Evolutionary conservation across 2,329 filamentous ascomycete genomes (phyloP).

Genomic region (Rhytidhysteron rufulum): DNA sequence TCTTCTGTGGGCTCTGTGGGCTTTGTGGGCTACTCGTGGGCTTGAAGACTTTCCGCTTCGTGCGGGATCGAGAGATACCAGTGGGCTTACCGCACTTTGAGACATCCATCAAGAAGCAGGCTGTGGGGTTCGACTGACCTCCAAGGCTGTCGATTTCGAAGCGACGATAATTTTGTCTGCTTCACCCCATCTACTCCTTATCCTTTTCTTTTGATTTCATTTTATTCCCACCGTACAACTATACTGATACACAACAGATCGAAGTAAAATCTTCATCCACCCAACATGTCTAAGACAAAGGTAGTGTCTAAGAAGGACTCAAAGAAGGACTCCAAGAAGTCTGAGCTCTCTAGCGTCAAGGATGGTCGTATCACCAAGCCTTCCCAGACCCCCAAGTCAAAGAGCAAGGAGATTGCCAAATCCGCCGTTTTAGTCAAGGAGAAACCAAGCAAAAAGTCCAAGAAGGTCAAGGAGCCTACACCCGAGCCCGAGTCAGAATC

Average conservation of each 20-base stretch:
- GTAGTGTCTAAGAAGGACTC: slow-evolving; percentile 20
- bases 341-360: slow-evolving; percentile 56
- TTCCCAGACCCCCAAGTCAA: slow-evolving; percentile 60
- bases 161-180: not conserved
- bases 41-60: slow-evolving; percentile 39
- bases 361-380: slow-evolving; percentile 65
- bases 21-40: slow-evolving; percentile 41
- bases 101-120: slow-evolving; percentile 34
- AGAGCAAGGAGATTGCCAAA: slow-evolving; percentile 66
- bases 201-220: slow-evolving; percentile 5
- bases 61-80: slow-evolving; percentile 38
- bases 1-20: slow-evolving; percentile 41
- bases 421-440: slow-evolving; percentile 18
- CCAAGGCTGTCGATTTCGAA: slow-evolving; percentile 18
- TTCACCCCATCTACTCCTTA: slow-evolving; percentile 2
- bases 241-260: slow-evolving; percentile 31
- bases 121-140: slow-evolving; percentile 20
- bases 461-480: slow-evolving; percentile 48
- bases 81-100: slow-evolving; percentile 42
- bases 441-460: slow-evolving; percentile 44
- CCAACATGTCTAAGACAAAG: slow-evolving; percentile 30
- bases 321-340: slow-evolving; percentile 60
- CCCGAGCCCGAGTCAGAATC: slow-evolving; percentile 44
- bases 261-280: slow-evolving; percentile 14
- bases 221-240: slow-evolving; percentile 6